These are phyloP conservation scores for Sporothrix curviconia DNA, from an alignment of 2,329 filamentous ascomycete genomes.

Conservation along the genomic window DNA sequence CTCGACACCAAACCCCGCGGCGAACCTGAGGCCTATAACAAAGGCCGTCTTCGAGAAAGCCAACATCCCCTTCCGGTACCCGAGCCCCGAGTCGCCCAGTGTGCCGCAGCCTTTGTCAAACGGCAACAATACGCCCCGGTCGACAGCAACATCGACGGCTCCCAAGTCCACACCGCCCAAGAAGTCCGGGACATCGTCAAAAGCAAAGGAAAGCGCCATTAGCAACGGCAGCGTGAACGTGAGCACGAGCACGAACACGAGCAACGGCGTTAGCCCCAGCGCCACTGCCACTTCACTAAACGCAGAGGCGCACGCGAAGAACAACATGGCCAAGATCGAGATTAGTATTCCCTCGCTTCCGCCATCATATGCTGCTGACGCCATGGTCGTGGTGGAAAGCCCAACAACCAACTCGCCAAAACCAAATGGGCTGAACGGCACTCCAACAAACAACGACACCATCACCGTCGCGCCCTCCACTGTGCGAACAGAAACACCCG, in stretches of 20 bases:
- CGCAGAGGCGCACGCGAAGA: constrained; percentile 29
- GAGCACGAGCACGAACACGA: constrained; percentile 16
- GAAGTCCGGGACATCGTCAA: constrained; percentile 20
- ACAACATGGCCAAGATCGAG: constrained; percentile 36
- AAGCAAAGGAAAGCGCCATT: constrained; percentile 15
- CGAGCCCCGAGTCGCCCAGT: constrained; percentile 30
- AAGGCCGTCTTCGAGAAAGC: constrained; percentile 42
- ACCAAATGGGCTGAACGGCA: constrained; percentile 2
- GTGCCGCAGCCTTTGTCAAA: neutral
- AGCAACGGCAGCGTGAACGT: neutral
- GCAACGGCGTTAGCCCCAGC: constrained; percentile 22
- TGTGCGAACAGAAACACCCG: neutral
- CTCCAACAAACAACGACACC: neutral
- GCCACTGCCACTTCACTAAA: constrained; percentile 17
- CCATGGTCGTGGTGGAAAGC: neutral
- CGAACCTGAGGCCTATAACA: constrained; percentile 45
- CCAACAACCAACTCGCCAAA: neutral
- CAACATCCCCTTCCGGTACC: constrained; percentile 34
- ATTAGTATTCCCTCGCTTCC: constrained; percentile 37
- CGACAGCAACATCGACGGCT: constrained; percentile 25
- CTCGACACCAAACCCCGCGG: constrained; percentile 29
- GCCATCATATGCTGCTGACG: constrained; percentile 1
- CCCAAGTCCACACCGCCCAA: constrained; percentile 24
- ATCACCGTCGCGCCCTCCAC: neutral
- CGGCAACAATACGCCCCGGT: constrained; percentile 11